Evolutionary conservation across 345 rosid genomes (phyloP), one percentile per base, ranked within the genome.

Genomic region (Eucalyptus victrix): DNA sequence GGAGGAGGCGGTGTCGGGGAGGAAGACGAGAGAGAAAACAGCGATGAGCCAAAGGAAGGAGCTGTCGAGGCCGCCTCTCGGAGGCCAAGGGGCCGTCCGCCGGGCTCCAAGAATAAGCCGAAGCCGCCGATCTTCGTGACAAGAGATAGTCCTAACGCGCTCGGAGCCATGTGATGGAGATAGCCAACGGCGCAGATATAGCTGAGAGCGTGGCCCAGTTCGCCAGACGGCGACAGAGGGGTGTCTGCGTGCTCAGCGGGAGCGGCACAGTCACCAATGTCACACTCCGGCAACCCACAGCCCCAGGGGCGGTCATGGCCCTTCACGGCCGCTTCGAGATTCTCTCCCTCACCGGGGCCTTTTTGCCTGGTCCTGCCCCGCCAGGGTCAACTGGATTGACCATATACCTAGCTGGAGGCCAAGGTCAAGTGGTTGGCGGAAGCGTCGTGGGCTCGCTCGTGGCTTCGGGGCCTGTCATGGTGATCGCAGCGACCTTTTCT

Each of bases 281-380:
- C 56, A 93, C 95, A 89, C 94, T 94, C 88, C 91, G 95, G 12
- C 96, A 94, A 56, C 94, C 95, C 14, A 72, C 94, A 9, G 94
- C 94, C 9, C 94, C 96, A 0, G 92, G 95, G n/a, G 91, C 95
- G 4, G 93, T 93, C 56, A 93, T 94, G 88, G 94, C 94, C 30
- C 93, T 94, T 40, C 95, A 93, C 53, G 96, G 96, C 17, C 91
- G 96, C 91, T 94, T 94, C 83, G 96, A 94, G 92, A 94, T 94
- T 88, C 90, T 94, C 56, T 93, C 95, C 21, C 80, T 94, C 45
- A 93, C 95, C n/a, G 96, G 96, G 2, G 94, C 96, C 5, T 94
- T 93, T 83, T 83, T 94, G 30, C 96, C 96, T 0, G 96, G 96
- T 6, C 96, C 96, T 2, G 90, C 96, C 10, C 95, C 96, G 2